Percentiles rank a stretch among this genome's conserved stretches.
Evolutionary conservation across 169 alveolate species (phyloP).

Genomic region (Cryptosporidium parvum): DNA sequence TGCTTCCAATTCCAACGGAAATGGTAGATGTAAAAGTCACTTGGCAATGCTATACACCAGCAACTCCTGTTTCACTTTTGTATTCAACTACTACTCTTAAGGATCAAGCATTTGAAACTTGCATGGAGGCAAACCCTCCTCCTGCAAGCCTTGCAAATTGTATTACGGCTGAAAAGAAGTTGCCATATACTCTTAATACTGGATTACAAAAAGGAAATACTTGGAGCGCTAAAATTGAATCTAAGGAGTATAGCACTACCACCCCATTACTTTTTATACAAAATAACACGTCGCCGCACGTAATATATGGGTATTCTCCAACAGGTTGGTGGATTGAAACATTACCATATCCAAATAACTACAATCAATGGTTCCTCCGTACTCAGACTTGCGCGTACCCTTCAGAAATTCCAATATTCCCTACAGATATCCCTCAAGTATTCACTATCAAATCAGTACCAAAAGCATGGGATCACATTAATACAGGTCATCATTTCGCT

Average conservation of each 20-base stretch:
- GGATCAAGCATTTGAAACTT: conserved; percentile 46
- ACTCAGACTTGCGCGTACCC: conserved; percentile 61
- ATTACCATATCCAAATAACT: conserved; percentile 59
- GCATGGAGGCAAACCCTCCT: conserved; percentile 38
- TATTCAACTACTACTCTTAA: conserved; percentile 61
- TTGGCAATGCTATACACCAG: conserved; percentile 71
- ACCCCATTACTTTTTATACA: conserved; percentile 63
- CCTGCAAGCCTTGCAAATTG: conserved; percentile 35
- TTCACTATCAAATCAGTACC: conserved; percentile 50
- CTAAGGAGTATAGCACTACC: conserved; percentile 20
- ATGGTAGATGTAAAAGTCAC: conserved; percentile 39
- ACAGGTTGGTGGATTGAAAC: conserved; percentile 75
- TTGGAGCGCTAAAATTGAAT: conserved; percentile 37
- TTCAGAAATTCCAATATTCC: conserved; percentile 61
- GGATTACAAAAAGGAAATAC: not conserved
- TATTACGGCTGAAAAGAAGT: conserved; percentile 6
- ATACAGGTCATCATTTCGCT: conserved; percentile 50
- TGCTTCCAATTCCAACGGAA: conserved; percentile 65
- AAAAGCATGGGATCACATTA: conserved; percentile 54
- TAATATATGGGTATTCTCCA: conserved; percentile 67
- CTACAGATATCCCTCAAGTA: conserved; percentile 59
- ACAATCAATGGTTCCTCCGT: conserved; percentile 64
- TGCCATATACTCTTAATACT: conserved; percentile 47
- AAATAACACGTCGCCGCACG: conserved; percentile 55
- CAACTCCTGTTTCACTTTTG: conserved; percentile 54